Evolutionary conservation across 768 basidiomycete genomes (phyloP).

Genomic region (Cubamyces sp.): DNA sequence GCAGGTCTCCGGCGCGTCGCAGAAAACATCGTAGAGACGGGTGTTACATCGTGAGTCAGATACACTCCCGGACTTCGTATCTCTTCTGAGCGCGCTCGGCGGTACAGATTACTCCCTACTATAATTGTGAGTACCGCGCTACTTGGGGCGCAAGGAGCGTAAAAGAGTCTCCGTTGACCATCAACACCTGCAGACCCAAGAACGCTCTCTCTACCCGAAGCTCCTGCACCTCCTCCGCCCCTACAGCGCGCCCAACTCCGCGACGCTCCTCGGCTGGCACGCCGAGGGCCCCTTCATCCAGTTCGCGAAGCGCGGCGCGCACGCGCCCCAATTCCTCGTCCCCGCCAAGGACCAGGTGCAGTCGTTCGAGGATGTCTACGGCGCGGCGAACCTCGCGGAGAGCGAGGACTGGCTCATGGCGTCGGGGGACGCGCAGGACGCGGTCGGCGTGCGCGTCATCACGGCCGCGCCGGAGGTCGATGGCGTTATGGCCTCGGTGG

Average conservation of each 20-base stretch:
- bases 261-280: slow-evolving; percentile 86
- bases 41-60: slow-evolving; percentile 79
- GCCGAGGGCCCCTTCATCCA: slow-evolving; percentile 91
- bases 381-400: slow-evolving; percentile 62
- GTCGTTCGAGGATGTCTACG: slow-evolving; percentile 78
- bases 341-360: slow-evolving; percentile 63
- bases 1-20: slow-evolving; percentile 72
- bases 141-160: not conserved
- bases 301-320: slow-evolving; percentile 81
- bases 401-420: slow-evolving; percentile 71
- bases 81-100: slow-evolving; percentile 11
- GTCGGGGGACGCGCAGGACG: slow-evolving; percentile 36
- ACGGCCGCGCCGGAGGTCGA: slow-evolving; percentile 87
- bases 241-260: slow-evolving; percentile 62
- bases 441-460: slow-evolving; percentile 72
- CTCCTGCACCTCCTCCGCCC: slow-evolving; percentile 71
- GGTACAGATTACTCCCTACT: slow-evolving; percentile 34
- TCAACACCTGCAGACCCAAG: slow-evolving; percentile 64
- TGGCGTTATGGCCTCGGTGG: slow-evolving; percentile 76
- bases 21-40: slow-evolving; percentile 81
- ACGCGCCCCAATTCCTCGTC: slow-evolving; percentile 67
- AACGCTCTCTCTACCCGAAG: slow-evolving; percentile 72
- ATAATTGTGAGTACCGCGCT: slow-evolving; percentile 56
- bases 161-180: not conserved
- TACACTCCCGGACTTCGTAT: slow-evolving; percentile 8